Evolutionary conservation across 1,139 yeast genomes (phyloP), one percentile per base, ranked within the genome.

Genomic region (Lodderomyces jiufengensis): DNA sequence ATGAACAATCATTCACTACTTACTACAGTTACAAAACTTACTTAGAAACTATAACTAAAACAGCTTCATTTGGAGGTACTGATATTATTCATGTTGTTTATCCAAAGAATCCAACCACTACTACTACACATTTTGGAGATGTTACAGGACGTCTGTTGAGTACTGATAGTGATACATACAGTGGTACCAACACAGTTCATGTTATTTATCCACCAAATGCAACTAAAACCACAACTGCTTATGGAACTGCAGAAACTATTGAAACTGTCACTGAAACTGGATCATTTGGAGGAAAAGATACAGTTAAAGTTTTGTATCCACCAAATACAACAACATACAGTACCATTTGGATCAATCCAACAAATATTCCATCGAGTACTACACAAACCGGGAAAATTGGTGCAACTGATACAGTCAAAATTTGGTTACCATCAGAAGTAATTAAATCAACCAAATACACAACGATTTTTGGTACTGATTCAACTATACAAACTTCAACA

Each of bases 401-500:
- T 11, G 50, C 39, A 3, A 49, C 52, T 3, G 46, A 45, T 31
- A 41, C 52, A 10, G 52, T 53, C 3, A 37, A 45, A 30, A 47
- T 53, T 20, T 46, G 47, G 9, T 47, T 43, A 10, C 59, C 60
- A 14, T 33, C n/a, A n/a, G n/a, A n/a, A n/a, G n/a, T n/a, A n/a
- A n/a, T n/a, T n/a, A n/a, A n/a, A n/a, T n/a, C n/a, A n/a, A n/a
- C n/a, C n/a, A n/a, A n/a, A n/a, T n/a, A n/a, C n/a, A n/a, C n/a
- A n/a, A n/a, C n/a, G n/a, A n/a, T n/a, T n/a, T n/a, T n/a, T n/a
- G n/a, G n/a, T n/a, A n/a, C n/a, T n/a, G n/a, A n/a, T n/a, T n/a
- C n/a, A n/a, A n/a, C n/a, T n/a, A n/a, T n/a, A n/a, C n/a, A n/a
- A n/a, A n/a, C n/a, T n/a, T n/a, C n/a, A n/a, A n/a, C n/a, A n/a